Evolutionary conservation across 495 filamentous ascomycete species (phyloP).

Genomic region (Penicillium manginii): DNA sequence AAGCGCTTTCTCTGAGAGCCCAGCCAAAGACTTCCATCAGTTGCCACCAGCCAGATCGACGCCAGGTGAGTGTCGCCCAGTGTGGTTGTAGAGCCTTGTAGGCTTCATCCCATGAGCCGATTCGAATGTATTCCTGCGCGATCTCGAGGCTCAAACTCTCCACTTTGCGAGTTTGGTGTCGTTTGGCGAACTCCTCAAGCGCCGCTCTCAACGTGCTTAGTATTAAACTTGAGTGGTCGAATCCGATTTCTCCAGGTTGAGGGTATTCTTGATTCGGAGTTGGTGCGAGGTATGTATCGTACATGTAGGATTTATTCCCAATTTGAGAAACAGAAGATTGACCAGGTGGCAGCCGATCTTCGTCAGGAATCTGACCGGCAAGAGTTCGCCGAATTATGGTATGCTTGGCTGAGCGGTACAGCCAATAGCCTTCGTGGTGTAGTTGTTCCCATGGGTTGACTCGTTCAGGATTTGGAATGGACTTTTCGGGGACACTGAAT

Average conservation of each 20-base stretch:
- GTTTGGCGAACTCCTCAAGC: slow-evolving; percentile 64
- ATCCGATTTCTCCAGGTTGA: slow-evolving; percentile 51
- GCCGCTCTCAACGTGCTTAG: slow-evolving; percentile 62
- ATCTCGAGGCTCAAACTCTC: slow-evolving; percentile 71
- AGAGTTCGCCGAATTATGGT: slow-evolving; percentile 59
- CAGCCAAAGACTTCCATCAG: slow-evolving; percentile 74
- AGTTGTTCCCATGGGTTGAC: slow-evolving; percentile 77
- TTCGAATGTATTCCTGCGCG: slow-evolving; percentile 66
- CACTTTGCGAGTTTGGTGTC: slow-evolving; percentile 64
- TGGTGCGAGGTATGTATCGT: slow-evolving; percentile 86
- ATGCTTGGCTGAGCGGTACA: slow-evolving; percentile 69
- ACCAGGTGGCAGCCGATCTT: slow-evolving; percentile 70
- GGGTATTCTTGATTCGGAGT: slow-evolving; percentile 74
- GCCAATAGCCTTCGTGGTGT: slow-evolving; percentile 90
- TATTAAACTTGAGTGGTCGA: slow-evolving; percentile 68
- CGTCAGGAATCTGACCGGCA: slow-evolving; percentile 71
- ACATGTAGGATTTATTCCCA: slow-evolving; percentile 67
- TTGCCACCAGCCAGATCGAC: slow-evolving; percentile 79
- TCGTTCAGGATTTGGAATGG: slow-evolving; percentile 61
- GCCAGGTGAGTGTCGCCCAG: slow-evolving; percentile 75
- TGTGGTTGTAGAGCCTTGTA: slow-evolving; percentile 67
- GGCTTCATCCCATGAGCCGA: slow-evolving; percentile 66
- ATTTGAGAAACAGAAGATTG: slow-evolving; percentile 69
- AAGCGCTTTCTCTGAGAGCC: slow-evolving; percentile 74
- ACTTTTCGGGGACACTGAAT: slow-evolving; percentile 70